Conservation (phyloP, 495 filamentous ascomycete genomes). For the Patellaria atrata region DNA sequence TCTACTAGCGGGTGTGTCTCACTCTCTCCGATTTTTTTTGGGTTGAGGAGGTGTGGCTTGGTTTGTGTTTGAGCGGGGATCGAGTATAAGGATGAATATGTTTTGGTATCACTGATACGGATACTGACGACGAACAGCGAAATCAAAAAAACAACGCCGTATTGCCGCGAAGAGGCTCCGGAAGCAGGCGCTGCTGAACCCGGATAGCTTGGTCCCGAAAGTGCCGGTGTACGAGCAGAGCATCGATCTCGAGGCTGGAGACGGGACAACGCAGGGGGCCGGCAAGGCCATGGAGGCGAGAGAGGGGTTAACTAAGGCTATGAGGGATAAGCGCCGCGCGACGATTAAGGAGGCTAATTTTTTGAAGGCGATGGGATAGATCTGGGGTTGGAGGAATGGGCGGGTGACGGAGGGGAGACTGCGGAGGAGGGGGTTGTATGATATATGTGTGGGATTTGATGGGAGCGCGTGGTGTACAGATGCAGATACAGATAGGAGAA, state of each 20-base stretch:
- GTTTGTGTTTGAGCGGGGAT: no score
- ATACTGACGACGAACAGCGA: constrained; percentile 35
- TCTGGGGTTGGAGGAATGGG: no score
- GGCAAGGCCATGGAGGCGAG: constrained; percentile 42
- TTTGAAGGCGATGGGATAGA: constrained; percentile 55
- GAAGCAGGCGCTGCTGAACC: constrained; percentile 47
- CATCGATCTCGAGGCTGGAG: constrained; percentile 56
- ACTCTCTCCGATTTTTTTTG: no score
- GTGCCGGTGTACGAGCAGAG: constrained; percentile 74
- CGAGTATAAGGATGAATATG: not conserved
- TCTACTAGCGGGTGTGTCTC: no score
- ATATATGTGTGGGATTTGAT: no score
- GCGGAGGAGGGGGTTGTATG: no score
- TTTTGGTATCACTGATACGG: not conserved
- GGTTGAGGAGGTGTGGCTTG: no score
- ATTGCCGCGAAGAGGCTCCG: constrained; percentile 52
- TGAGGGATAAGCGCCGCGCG: constrained; percentile 58
- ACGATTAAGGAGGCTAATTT: constrained; percentile 89
- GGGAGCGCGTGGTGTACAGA: no score
- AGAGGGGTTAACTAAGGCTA: constrained; percentile 50
- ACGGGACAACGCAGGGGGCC: constrained; percentile 42
- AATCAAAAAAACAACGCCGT: constrained; percentile 63
- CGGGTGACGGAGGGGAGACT: no score
- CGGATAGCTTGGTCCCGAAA: constrained; percentile 50
- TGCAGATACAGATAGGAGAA: no score